These are phyloP conservation scores for Stephania japonica DNA, from an alignment of 164 flowering plant species.

Conservation along the genomic window DNA sequence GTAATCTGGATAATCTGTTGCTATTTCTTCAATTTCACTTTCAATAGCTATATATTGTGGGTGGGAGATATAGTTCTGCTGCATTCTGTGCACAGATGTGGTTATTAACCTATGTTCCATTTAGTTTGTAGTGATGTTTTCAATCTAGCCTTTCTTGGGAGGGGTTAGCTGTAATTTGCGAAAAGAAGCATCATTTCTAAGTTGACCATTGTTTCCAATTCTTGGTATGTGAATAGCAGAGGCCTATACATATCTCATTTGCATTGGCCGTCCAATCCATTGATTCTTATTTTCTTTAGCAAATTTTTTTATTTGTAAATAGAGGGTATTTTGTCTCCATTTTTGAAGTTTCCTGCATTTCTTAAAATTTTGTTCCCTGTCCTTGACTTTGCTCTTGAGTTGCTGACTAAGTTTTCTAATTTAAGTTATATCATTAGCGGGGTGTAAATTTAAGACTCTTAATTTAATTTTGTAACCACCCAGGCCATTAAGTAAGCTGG, in stretches of 20 bases:
- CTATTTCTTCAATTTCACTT: not conserved
- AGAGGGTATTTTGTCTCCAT: not conserved
- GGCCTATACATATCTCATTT: not conserved
- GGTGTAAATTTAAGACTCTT: too few species aligned
- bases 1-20: not conserved
- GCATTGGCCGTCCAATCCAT: not conserved
- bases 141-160: not conserved
- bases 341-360: not conserved
- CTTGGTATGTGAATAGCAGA: not conserved
- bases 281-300: not conserved
- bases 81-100: not conserved
- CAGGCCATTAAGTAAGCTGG: too few species aligned
- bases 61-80: not conserved
- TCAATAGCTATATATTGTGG: not conserved
- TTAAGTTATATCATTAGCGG: too few species aligned
- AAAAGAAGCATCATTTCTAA: not conserved
- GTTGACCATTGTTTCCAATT: not conserved
- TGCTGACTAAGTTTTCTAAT: too few species aligned
- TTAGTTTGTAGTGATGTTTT: not conserved
- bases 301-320: not conserved
- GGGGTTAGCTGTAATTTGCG: not conserved
- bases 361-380: not conserved
- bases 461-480: too few species aligned
- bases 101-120: not conserved
- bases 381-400: too few species aligned